Evolutionary conservation across 2,329 filamentous ascomycete species (phyloP), one percentile per base, ranked within the genome.

Genomic region (Diaporthe vexans): DNA sequence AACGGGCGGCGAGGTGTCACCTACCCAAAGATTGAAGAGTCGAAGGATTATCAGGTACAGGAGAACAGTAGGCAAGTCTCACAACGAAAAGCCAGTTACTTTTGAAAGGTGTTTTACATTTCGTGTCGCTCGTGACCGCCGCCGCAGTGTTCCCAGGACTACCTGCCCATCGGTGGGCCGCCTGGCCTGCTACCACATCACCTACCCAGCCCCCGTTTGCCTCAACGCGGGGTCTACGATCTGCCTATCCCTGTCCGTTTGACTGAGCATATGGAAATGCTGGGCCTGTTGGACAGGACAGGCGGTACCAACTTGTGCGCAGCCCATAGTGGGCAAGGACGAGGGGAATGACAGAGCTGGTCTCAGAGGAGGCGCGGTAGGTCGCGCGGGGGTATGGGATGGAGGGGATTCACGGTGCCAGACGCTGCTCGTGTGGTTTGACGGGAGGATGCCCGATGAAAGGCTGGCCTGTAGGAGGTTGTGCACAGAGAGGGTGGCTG

Each of bases 1-100:
- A 40, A 48, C 40, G 35, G 29, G 73, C 46, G 40, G 51, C 21
- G 21, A 33, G 26, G 37, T 29, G 11, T 63, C 72, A 63, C 51
- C 56, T 65, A 56, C 68, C n/a, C 37, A 19, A 69, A 69, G 24
- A 37, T 19, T n/a, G 35, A 48, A 67, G 7, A n/a, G 29, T 54
- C 35, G 58, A 67, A 11, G 26, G 59, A 19, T 17, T 61, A 40
- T 40, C 46, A 67, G 17, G n/a, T 54, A 40, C n/a, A 68, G 15
- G 70, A 56, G 35, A 72, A 54, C 24, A 63, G 51, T 72, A 72
- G 70, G 70, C 57, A 63, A 72, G 67, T 65, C 65, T 29, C 21
- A n/a, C 48, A 68, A 33, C 51, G 54, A 63, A 71, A 74, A 58
- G 10, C 54, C 57, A 63, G 33, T 43, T 37, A 52, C 29, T 72